Evolutionary conservation across 306 rosid species (phyloP).

Genomic region (Bauhinia variegata): DNA sequence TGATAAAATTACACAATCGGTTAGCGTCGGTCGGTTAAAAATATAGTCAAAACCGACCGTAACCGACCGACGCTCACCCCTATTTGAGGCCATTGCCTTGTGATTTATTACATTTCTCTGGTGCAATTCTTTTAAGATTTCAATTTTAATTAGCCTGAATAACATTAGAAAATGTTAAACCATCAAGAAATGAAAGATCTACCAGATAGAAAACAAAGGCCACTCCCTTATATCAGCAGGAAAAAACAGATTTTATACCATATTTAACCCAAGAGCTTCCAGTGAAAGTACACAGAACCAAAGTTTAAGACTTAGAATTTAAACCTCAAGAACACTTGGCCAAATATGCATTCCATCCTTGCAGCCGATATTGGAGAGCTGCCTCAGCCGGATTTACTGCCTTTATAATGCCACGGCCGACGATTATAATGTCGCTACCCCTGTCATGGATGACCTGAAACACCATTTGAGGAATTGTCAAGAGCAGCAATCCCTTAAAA

Average conservation of each 20-base stretch:
- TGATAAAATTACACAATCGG: too few relatives aligned
- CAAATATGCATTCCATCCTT: conserved; percentile 88
- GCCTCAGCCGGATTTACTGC: conserved; percentile 75
- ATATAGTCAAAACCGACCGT: too few relatives aligned
- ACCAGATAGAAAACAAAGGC: too few relatives aligned
- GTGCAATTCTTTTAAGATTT: too few relatives aligned
- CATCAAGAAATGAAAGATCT: too few relatives aligned
- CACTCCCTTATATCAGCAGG: neutral
- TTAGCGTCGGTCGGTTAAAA: too few relatives aligned
- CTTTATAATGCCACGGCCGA: conserved; percentile 88
- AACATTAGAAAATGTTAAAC: too few relatives aligned
- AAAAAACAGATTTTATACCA: neutral
- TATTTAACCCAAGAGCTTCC: neutral
- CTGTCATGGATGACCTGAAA: conserved; percentile 79
- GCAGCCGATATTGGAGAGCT: conserved; percentile 75
- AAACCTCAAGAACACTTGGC: conserved; percentile 53
- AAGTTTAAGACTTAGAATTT: conserved; percentile 4
- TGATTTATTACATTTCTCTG: too few relatives aligned
- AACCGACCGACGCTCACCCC: too few relatives aligned
- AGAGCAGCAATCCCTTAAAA: neutral
- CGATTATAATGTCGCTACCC: conserved; percentile 87
- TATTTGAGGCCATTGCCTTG: too few relatives aligned
- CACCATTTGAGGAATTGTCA: conserved; percentile 21
- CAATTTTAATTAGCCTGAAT: too few relatives aligned
- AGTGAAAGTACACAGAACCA: too few relatives aligned